Evolutionary conservation across 768 basidiomycete genomes (phyloP).

Genomic region (Mycena haematopus): DNA sequence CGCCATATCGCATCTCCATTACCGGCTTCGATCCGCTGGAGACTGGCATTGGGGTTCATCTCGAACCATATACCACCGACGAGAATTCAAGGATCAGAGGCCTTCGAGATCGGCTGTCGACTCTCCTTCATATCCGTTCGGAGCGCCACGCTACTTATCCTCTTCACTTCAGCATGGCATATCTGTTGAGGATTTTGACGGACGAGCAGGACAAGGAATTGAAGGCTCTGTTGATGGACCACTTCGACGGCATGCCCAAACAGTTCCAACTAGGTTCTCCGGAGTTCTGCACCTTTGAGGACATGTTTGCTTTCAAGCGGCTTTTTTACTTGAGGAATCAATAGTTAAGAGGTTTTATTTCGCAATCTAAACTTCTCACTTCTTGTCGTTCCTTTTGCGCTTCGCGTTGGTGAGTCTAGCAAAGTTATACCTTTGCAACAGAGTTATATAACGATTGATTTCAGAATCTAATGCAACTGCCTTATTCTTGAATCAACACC

Average conservation of each 20-base stretch:
- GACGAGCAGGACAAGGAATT: constrained; percentile 1
- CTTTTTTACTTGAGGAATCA: not conserved
- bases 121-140: not conserved
- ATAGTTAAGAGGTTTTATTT: not conserved
- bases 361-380: no score
- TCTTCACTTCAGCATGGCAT: not conserved
- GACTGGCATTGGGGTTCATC: not conserved
- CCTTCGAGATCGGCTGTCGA: not conserved
- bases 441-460: no score
- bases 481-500: no score
- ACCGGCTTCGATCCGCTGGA: not conserved
- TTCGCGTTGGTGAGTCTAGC: no score
- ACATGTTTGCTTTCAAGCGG: not conserved
- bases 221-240: not conserved
- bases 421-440: no score
- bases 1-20: not conserved
- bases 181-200: not conserved
- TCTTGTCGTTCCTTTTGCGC: not conserved
- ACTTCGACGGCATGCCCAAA: not conserved
- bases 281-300: constrained; percentile 1
- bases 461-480: no score
- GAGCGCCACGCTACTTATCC: not conserved
- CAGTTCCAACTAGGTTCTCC: not conserved
- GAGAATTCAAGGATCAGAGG: not conserved
- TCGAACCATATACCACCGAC: not conserved